Evolutionary conservation across 2,329 filamentous ascomycete species (phyloP).

Genomic region (Penicillium sp.): DNA sequence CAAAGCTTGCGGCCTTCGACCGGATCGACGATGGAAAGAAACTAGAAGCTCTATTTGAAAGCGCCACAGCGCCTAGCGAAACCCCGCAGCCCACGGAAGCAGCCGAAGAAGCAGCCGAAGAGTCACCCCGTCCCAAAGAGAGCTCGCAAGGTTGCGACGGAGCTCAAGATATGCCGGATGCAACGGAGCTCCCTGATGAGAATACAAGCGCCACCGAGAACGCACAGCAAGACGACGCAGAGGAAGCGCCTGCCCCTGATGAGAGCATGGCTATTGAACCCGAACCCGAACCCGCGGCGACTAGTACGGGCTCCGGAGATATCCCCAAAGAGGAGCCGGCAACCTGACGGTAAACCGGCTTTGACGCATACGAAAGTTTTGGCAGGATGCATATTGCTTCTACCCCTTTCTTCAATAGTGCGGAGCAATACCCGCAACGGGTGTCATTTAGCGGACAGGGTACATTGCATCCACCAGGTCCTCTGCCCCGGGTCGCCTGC

Average conservation of each 20-base stretch:
- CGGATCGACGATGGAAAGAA: conserved; percentile 84
- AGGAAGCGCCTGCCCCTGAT: conserved; percentile 1
- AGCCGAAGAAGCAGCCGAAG: conserved; percentile 7
- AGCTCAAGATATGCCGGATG: background rate
- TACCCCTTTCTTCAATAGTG: conserved; percentile 14
- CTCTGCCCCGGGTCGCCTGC: conserved; percentile 14
- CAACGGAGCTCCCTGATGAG: conserved; percentile 6
- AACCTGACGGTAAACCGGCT: conserved; percentile 16
- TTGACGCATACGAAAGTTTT: conserved; percentile 8
- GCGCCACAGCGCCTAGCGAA: conserved; percentile 20
- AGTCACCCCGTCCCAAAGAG: background rate
- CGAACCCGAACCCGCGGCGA: conserved; percentile 10
- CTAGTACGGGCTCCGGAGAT: conserved; percentile 18
- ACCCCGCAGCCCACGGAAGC: conserved; percentile 13
- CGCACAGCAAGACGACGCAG: background rate
- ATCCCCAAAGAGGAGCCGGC: conserved; percentile 13
- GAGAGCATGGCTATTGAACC: conserved; percentile 10
- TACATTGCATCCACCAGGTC: conserved; percentile 14
- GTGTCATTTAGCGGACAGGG: conserved; percentile 14
- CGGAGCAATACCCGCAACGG: conserved; percentile 24
- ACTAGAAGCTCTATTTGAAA: conserved; percentile 55
- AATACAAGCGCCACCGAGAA: conserved; percentile 13
- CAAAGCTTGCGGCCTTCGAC: conserved; percentile 78
- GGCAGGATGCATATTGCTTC: conserved; percentile 14
- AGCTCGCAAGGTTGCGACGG: background rate